Evolutionary conservation across 106 monocot species (phyloP), one percentile per base, ranked within the genome.

Genomic region (Agapanthus africanus): DNA sequence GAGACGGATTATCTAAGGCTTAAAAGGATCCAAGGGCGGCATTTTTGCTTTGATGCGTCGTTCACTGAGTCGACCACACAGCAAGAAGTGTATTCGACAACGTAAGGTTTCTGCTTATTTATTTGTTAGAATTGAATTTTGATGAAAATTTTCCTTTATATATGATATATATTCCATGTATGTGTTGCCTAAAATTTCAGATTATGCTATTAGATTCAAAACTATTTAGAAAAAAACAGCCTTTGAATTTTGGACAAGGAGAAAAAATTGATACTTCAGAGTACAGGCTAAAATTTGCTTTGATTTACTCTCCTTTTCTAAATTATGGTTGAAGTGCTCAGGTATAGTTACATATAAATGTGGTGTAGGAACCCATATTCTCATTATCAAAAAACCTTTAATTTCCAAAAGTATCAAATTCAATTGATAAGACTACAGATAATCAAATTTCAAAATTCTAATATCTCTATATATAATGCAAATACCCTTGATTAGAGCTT

Each of bases 1-100:
- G 95, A 91, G 74, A 88, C 63, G 7, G 95, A 95, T 63, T 95
- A 95, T 33, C 80, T 95, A 23, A 74, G 95, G 65, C 77, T 95
- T 63, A 95, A 95, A 67, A 77, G 95, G 60, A 73, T 95, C 18
- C 74, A 85, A 14, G 95, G 91, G 7, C 61, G 88, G 26, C 95
- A 95, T 79, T 95, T 95, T 78, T 91, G 84, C 70, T 95, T 95
- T 61, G 95, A 95, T 61, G 79, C 83, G 35, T 79, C 91, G 1
- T 91, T 95, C 42, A 76, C 81, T 7, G 95, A 91, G 47, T 77
- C 86, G 3, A 84, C 91, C 2, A 71, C 74, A 10, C 95, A 97
- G 57, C 83, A 84, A 54, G 84, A 91, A 59, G 91, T 97, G 26
- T 97, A 97, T 39, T 30, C 59, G 47, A 78, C 91, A 21, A 91